Evolutionary conservation across 371 early-diverging fungal genomes (phyloP), one percentile per base, ranked within the genome.

Genomic region (Batrachochytrium dendrobatidis): DNA sequence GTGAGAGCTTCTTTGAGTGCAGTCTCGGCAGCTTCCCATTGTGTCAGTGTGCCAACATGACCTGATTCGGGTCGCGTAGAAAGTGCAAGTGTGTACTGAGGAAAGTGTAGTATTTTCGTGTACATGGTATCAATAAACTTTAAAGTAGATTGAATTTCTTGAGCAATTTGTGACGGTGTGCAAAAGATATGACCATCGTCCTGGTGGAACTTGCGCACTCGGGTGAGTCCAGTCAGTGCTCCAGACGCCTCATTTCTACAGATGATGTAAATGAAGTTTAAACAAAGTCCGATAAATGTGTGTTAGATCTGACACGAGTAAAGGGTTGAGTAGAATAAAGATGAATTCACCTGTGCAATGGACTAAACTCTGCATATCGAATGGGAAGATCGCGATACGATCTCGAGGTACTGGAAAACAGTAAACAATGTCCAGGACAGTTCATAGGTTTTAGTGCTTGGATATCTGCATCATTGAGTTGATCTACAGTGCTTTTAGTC

Each of bases 131-230:
- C 76, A 58, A 98, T 77, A 67, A 96, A 90, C 17, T 89, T 83
- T 45, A 98, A 82, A 52, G 86, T 83, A 20, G 74, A 65, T 1
- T 70, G 65, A 69, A 98, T 94, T 76, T 96, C 96, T 52, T 77
- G 33, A 33, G 76, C 66, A 48, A 87, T 79, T 62, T 94, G 94
- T 1, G 83, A 81, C 25, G 73, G 73, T 3, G 83, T 72, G 73
- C 94, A 94, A 70, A 98, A 96, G 60, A 98, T 94, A 67, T 98
- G 98, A 4, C 94, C 98, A 68, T 98, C 98, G 64, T 98, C 98
- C 66, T 98, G 96, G 61, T 98, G 96, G 77, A 98, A 96, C 53
- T 92, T 78, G 59, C 95, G 81, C 7, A 98, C 94, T 46, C 98
- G 82, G 0, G 95, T 96, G 50, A 98, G 71, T 8, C 98, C 98